Base-by-base conservation (phyloP, 805 yeast species). In the Suhomyces sp. region DNA sequence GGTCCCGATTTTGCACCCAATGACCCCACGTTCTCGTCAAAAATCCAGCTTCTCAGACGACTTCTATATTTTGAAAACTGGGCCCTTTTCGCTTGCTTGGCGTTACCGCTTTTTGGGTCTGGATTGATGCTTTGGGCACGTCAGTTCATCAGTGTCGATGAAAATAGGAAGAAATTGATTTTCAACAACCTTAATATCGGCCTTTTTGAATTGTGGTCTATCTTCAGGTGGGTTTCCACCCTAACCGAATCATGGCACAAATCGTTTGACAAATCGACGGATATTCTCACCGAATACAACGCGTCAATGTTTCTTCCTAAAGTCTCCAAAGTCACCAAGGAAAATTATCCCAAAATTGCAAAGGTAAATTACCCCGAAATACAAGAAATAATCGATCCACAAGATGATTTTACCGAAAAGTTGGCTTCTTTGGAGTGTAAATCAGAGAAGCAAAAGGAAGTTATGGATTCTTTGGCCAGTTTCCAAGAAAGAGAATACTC, bases 181-280 rank as follows among this genome's bases (percentile, higher is more conserved):
- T 63, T 68, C 31, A 60, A 56, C 17, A 60, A 65, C 40, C 49
- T 66, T 28, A 67, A 67, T 38, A 55, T 68, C 31, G 49, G 51
- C 2, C 40, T 68, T 7, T 65, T 63, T 37, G 50, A 55, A n/a
- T 44, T 56, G 12, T 62, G 65, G 63, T 60, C 60, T 5, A 17
- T 52, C 6, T 46, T 61, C 9, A 46, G 65, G 33, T 36, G 25
- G 25, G 17, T 19, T 4, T 11, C 26, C 6, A 12, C 33, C 9
- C 14, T 29, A 11, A n/a, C 26, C 11, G 33, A 29, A 20, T 14
- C 29, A 15, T 15, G 15, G 5, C 29, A 26, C 5, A 17, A 4
- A 2, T 10, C 20, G n/a, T 26, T 10, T 4, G 12, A 13, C n/a
- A 26, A 17, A 16, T 8, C 9, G 9, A 20, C 7, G 22, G 22